Percentiles rank a stretch among this genome's conserved stretches.
phyloP scores from a whole-genome alignment of 306 rosid genomes.

The Betula pendula region DNA sequence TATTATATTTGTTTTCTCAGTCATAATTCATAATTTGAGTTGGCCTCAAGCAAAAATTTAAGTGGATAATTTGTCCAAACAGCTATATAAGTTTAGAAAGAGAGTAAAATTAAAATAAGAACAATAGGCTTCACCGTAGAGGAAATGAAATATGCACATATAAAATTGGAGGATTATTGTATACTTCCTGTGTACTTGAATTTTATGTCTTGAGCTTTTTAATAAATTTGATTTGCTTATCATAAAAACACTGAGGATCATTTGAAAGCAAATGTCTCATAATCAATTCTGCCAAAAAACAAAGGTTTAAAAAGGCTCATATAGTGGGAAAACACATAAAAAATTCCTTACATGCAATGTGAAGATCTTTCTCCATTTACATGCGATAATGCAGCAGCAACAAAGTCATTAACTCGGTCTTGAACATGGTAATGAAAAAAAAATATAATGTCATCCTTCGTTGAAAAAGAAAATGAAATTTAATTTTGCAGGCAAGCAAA shows the following conservation, averaged over 20 bases:
- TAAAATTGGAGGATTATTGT: too few species aligned
- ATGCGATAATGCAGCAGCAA: constrained; percentile 58
- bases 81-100: neutral
- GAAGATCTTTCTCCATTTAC: constrained; percentile 29
- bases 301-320: neutral
- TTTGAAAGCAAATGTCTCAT: neutral
- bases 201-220: too few species aligned
- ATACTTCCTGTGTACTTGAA: too few species aligned
- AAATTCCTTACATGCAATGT: constrained; percentile 7
- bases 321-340: constrained; percentile 12
- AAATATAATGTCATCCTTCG: constrained; percentile 46
- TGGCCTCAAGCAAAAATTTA: too few species aligned
- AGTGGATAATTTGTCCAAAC: too few species aligned
- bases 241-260: neutral
- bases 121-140: neutral
- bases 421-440: constrained; percentile 60
- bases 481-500: constrained; percentile 27
- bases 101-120: constrained; percentile 2
- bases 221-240: too few species aligned
- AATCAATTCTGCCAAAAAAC: constrained; percentile 7
- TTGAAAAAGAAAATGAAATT: constrained; percentile 10
- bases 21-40: too few species aligned
- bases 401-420: constrained; percentile 53
- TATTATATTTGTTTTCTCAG: neutral
- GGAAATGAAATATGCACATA: neutral